A percentile compares a stretch with the other conserved stretches of the same genome.
Conservation (phyloP, 2,329 filamentous ascomycete genomes). For the Botrytis pseudocinerea region DNA sequence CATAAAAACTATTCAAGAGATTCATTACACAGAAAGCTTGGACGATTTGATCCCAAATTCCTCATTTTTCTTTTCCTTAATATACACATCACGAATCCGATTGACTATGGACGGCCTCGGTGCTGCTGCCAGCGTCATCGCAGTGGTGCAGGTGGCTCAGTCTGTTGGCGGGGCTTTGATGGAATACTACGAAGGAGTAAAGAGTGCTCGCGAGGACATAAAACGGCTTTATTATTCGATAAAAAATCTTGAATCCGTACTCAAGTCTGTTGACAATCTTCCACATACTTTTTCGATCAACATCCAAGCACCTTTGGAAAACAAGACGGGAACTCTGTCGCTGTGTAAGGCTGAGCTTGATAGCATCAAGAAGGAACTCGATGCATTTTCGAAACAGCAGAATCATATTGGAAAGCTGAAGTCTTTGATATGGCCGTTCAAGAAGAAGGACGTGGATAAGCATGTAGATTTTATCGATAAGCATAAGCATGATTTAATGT, state of each 20-base stretch:
- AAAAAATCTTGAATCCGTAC: background rate
- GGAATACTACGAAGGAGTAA: background rate
- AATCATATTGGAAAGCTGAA: conserved; percentile 4
- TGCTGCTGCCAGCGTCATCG: background rate
- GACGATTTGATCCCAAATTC: background rate
- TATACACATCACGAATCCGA: background rate
- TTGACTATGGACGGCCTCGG: background rate
- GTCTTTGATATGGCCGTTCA: conserved; percentile 33
- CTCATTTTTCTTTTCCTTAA: background rate
- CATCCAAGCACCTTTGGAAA: background rate
- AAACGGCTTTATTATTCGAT: background rate
- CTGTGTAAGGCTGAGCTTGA: background rate
- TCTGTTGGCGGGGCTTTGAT: background rate
- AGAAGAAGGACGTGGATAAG: conserved; percentile 25
- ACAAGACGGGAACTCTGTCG: background rate
- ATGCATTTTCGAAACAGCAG: background rate
- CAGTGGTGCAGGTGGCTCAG: background rate
- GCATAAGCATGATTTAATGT: conserved; percentile 16
- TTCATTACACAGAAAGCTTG: background rate
- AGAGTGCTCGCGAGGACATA: background rate
- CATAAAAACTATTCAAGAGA: background rate
- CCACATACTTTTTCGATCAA: background rate
- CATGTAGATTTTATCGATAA: conserved; percentile 22
- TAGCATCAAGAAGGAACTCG: background rate
- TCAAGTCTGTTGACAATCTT: background rate